Base-by-base conservation (phyloP, 2,329 filamentous ascomycete species). In the Xylaria polymorpha region DNA sequence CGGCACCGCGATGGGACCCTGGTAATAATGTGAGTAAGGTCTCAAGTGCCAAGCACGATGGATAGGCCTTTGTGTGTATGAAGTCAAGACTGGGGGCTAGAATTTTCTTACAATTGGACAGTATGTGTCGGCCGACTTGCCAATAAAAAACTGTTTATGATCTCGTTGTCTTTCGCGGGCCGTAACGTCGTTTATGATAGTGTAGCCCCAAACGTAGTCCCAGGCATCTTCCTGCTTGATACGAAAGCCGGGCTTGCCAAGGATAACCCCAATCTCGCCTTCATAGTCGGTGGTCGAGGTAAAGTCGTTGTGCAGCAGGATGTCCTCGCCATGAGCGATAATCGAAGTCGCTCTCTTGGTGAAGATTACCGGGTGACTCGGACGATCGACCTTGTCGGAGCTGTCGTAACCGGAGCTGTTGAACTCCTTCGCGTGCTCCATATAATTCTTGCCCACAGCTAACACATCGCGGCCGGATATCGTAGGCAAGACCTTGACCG, bases 121-220 rank as follows among this genome's bases (percentile, higher is more conserved):
- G 20, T 66, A 71, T 7, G 66, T 71, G 29, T 71, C 69, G 6
- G 69, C 62, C 10, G 69, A 71, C 59, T 71, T 71, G 9, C 69
- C 66, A 14, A 68, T 65, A 12, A 66, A 71, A 29, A 71, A 71
- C 55, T 71, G 69, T 14, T 71, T 71, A 43, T 71, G 69, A 64
- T 71, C 69, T 10, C 69, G 58, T 18, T 71, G 69, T 14, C 62
- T 55, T 55, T 71, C 66, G 29, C 69, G 66, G 1, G 66, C 69
- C 12, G 69, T 71, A 3, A 71, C 59, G 14, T 71, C 69, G 44
- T 71, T 71, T 20, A 71, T 58, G 29, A 71, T 66, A 0, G 69
- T 71, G 43, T 69, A 71, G 9, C 69, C 69, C 69, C 69, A 71
- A 18, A 71, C 56, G n/a, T 71, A 61, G 6, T 69, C 59, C 66